phyloP scores from a whole-genome alignment of 768 basidiomycete species.

The Boletus eberwhitei region DNA sequence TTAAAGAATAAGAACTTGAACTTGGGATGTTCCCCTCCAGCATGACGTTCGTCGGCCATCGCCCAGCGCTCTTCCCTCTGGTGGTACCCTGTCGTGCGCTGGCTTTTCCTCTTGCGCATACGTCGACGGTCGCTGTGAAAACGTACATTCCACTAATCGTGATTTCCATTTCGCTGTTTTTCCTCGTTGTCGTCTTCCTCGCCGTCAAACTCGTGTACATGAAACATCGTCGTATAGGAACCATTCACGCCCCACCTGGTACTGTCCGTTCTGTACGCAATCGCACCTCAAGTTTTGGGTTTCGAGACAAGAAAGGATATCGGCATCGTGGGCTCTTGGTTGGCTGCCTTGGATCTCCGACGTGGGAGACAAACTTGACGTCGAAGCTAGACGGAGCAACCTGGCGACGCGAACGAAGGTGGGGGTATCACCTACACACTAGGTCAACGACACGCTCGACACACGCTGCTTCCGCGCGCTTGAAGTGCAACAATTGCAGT shows the following conservation, averaged over 20 bases:
- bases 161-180: conserved; percentile 13
- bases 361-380: conserved; percentile 28
- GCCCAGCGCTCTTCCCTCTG: neutral
- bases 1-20: conserved; percentile 9
- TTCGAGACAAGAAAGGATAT: conserved; percentile 4
- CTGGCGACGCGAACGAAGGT: conserved; percentile 7
- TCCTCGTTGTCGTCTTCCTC: conserved; percentile 16
- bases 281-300: neutral
- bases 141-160: conserved; percentile 13
- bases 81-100: conserved; percentile 1
- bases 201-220: conserved; percentile 27
- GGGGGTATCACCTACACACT: conserved; percentile 5
- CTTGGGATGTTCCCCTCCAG: neutral
- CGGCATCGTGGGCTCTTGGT: conserved; percentile 18
- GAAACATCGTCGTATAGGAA: conserved; percentile 27
- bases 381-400: conserved; percentile 9
- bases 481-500: neutral
- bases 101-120: conserved; percentile 12
- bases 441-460: conserved; percentile 8
- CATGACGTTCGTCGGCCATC: conserved; percentile 2
- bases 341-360: conserved; percentile 31
- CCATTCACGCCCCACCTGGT: conserved; percentile 19
- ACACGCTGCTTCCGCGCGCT: neutral
- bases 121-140: neutral
- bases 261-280: neutral